Evolutionary conservation across 345 rosid genomes (phyloP).

Genomic region (Populus euphratica): DNA sequence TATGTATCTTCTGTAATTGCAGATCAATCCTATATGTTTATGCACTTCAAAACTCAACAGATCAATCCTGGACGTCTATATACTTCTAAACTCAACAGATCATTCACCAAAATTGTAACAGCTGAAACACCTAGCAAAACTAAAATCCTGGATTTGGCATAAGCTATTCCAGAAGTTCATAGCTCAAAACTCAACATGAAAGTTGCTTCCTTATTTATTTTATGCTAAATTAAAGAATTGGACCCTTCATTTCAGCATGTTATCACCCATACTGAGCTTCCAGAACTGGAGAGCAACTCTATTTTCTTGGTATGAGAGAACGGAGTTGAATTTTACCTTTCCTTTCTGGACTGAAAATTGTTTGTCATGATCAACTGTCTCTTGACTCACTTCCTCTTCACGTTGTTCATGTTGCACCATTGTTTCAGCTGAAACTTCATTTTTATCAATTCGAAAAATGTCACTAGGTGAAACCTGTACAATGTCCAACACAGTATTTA

Average conservation of each 20-base stretch:
- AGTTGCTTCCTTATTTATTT: background rate
- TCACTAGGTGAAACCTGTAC: conserved; percentile 79
- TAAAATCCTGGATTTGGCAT: background rate
- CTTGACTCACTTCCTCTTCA: conserved; percentile 45
- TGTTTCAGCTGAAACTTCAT: conserved; percentile 44
- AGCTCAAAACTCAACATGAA: background rate
- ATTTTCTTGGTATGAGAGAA: background rate
- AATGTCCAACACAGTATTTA: conserved; percentile 15
- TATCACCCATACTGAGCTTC: background rate
- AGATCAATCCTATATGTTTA: no score
- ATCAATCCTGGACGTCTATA: background rate
- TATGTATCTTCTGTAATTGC: background rate
- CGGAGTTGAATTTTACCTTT: conserved; percentile 42
- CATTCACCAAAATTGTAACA: background rate
- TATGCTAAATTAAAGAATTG: background rate
- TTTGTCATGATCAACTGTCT: conserved; percentile 32
- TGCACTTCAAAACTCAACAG: no score
- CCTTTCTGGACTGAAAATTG: conserved; percentile 37
- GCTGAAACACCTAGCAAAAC: background rate
- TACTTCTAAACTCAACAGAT: background rate
- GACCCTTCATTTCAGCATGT: background rate
- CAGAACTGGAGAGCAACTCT: background rate
- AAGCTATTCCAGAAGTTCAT: background rate
- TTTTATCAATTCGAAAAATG: conserved; percentile 57
- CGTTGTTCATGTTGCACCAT: conserved; percentile 36